phyloP scores from a whole-genome alignment of 345 rosid species.

The Anastatica hierochuntica region DNA sequence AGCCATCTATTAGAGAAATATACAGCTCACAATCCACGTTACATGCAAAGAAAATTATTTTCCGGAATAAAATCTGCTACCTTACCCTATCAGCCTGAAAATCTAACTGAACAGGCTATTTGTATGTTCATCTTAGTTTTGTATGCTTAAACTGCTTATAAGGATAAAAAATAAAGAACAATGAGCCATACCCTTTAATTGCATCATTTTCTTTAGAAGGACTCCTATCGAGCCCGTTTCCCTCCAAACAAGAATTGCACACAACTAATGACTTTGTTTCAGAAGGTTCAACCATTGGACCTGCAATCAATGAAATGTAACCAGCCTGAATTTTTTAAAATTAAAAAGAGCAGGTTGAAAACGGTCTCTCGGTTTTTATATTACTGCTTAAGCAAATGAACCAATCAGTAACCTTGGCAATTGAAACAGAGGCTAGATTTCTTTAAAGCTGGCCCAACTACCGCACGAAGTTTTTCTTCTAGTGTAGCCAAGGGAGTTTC shows the following conservation, averaged over 20 bases:
- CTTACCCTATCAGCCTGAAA: background rate
- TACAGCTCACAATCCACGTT: constrained; percentile 1
- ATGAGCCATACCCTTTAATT: constrained; percentile 15
- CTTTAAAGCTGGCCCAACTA: constrained; percentile 42
- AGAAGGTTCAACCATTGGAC: constrained; percentile 21
- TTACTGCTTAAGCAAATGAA: constrained; percentile 11
- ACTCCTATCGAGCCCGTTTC: constrained; percentile 27
- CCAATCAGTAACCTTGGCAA: constrained; percentile 67
- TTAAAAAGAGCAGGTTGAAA: no score
- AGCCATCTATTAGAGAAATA: background rate
- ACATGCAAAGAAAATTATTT: background rate
- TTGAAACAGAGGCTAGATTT: constrained; percentile 55
- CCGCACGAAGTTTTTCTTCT: constrained; percentile 44
- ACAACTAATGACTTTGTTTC: constrained; percentile 32
- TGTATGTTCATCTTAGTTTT: constrained; percentile 2
- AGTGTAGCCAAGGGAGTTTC: constrained; percentile 46
- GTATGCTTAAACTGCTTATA: background rate
- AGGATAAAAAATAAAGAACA: background rate
- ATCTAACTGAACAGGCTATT: background rate
- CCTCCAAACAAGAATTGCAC: constrained; percentile 48
- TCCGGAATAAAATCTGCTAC: background rate
- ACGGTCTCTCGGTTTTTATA: no score
- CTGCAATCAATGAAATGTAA: constrained; percentile 31
- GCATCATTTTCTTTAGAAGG: constrained; percentile 20
- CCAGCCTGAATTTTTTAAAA: background rate